Base-by-base conservation (phyloP, 2,329 filamentous ascomycete species). In the Apiospora phragmitis region DNA sequence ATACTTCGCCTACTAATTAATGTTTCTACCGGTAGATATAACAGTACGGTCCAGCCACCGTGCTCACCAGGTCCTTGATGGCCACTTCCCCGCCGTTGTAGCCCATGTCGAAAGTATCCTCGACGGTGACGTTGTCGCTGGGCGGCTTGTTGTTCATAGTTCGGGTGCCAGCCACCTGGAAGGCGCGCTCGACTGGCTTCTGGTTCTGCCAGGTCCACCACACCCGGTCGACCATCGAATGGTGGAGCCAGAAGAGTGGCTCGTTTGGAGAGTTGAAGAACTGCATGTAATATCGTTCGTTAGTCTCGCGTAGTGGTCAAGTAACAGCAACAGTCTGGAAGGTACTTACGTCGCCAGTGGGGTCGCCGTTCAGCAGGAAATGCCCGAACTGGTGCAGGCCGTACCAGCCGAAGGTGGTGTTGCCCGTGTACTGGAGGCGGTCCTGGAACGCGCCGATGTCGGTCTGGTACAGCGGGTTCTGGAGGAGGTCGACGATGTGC, bases 361-460 rank as follows among this genome's bases (percentile, higher is more conserved):
- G 81, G 35, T 77, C 77, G n/a, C 80, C 80, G 11, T 79, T 80
- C 26, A 81, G 75, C 24, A 78, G 78, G 69, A 81, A 81, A 68
- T 82, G 80, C 0, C 79, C 80, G 68, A 75, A 77, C 1, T 77
- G 78, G 67, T 82, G 80, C 41, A 82, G 49, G 26, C 75, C 73
- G 55, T 74, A 70, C 4, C 55, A 70, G 1, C 43, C 67, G 18
- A 35, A 9, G 29, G 43, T 49, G 67, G 71, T 70, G n/a, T 26
- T 66, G 55, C 49, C 68, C 38, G 72, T 68, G 49, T 65, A 59
- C 67, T 69, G 24, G 18, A 72, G 42, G 29, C 59, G 67, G 62
- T 73, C 69, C 62, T 70, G 72, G 67, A 71, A 72, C 26, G 67
- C 62, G 18, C 70, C 65, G 35, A 72, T 68, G 49, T 24, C 42